These are phyloP conservation scores for Leishmania martiniquensis DNA, from an alignment of 208 protist genomes.

Conservation along the genomic window DNA sequence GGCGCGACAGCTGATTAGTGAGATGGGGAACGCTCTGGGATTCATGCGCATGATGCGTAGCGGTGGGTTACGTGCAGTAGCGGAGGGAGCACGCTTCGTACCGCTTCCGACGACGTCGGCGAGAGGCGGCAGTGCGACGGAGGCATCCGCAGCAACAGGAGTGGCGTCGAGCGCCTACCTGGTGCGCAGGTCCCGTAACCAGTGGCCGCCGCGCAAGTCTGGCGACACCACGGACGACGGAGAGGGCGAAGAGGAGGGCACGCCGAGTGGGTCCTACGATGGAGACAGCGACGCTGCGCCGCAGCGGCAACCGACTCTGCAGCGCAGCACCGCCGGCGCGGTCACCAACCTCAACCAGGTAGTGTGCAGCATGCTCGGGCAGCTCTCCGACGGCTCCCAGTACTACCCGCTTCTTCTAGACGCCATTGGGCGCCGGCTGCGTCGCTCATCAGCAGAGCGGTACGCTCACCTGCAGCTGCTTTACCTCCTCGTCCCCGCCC, in stretches of 20 bases:
- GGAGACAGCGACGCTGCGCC: slow-evolving; percentile 9
- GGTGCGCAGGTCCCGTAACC: background rate
- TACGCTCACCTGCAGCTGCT: slow-evolving; percentile 92
- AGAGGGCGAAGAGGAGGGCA: slow-evolving; percentile 10
- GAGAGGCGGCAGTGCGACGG: background rate
- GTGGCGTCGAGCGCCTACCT: slow-evolving; percentile 4
- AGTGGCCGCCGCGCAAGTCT: background rate
- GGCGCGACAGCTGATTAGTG: slow-evolving; percentile 95
- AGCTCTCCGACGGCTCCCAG: slow-evolving; percentile 94
- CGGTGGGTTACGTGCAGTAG: slow-evolving; percentile 87
- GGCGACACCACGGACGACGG: background rate
- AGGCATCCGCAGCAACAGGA: slow-evolving; percentile 23
- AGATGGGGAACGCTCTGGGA: slow-evolving; percentile 98
- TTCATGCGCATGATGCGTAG: slow-evolving; percentile 96
- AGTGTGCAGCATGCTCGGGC: slow-evolving; percentile 77
- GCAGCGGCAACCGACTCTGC: slow-evolving; percentile 20
- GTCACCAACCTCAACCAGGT: slow-evolving; percentile 79
- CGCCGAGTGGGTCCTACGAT: background rate
- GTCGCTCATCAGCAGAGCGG: slow-evolving; percentile 31
- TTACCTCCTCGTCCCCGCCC: slow-evolving; percentile 95
- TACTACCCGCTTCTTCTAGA: slow-evolving; percentile 96
- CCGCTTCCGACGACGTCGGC: slow-evolving; percentile 52
- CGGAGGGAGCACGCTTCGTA: slow-evolving; percentile 92
- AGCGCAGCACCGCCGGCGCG: slow-evolving; percentile 46
- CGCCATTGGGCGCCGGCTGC: slow-evolving; percentile 81